These are phyloP conservation scores for Tricholomella constricta DNA, from an alignment of 768 basidiomycete genomes.

Conservation along the genomic window DNA sequence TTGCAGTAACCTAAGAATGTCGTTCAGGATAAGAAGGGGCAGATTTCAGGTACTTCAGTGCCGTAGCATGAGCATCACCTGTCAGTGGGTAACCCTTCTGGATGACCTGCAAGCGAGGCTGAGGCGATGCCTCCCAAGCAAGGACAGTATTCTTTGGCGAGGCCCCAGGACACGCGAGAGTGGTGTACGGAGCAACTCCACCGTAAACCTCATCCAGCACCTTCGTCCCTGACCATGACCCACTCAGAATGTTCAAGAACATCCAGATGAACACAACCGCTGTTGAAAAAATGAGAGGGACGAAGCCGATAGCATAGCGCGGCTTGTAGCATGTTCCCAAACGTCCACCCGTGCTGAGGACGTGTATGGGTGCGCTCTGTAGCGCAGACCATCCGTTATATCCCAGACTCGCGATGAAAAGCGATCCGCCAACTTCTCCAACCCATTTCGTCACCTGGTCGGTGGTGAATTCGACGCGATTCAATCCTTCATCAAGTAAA, in stretches of 20 bases:
- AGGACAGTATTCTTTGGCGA: slow-evolving; percentile 4
- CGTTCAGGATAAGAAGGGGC: slow-evolving; percentile 1
- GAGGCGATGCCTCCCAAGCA: slow-evolving; percentile 8
- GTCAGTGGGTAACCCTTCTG: slow-evolving; percentile 7
- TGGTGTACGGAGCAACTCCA: slow-evolving; percentile 4
- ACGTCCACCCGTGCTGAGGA: slow-evolving; percentile 20
- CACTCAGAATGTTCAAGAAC: not conserved
- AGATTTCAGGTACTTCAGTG: slow-evolving; percentile 10
- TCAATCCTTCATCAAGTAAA: slow-evolving; percentile 1
- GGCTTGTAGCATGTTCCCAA: slow-evolving; percentile 19
- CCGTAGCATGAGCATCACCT: slow-evolving; percentile 6
- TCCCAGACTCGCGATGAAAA: slow-evolving; percentile 11
- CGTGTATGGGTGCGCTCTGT: slow-evolving; percentile 5
- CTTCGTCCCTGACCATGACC: slow-evolving; percentile 3
- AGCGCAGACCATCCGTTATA: slow-evolving; percentile 23
- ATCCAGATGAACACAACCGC: slow-evolving; percentile 13
- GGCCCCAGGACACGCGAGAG: not conserved
- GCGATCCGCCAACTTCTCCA: slow-evolving; percentile 19
- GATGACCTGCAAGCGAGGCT: slow-evolving; percentile 8
- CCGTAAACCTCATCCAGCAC: slow-evolving; percentile 3
- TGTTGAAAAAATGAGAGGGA: slow-evolving; percentile 16
- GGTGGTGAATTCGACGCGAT: not conserved
- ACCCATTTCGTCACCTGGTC: slow-evolving; percentile 10
- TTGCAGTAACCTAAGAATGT: too few relatives aligned
- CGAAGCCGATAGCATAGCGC: slow-evolving; percentile 15